phyloP scores from a whole-genome alignment of 2,329 filamentous ascomycete species.

The Phialemonium atrogriseum region DNA sequence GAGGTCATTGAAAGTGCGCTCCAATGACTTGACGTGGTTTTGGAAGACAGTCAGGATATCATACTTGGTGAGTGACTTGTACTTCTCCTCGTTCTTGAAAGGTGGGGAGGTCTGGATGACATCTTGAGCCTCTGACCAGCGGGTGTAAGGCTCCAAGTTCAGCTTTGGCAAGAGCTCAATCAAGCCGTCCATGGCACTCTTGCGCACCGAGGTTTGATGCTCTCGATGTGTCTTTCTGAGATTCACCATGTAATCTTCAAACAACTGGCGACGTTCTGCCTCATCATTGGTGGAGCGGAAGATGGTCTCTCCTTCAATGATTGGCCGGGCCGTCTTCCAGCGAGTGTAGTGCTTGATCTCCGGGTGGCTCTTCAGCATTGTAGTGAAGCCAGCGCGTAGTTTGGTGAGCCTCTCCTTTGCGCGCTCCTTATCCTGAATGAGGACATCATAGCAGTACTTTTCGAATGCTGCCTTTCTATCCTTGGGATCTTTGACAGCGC shows the following conservation, averaged over 20 bases:
- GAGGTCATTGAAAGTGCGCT: constrained; percentile 84
- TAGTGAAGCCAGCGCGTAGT: constrained; percentile 86
- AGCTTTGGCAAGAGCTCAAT: constrained; percentile 69
- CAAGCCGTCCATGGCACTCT: constrained; percentile 77
- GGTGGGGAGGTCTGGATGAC: constrained; percentile 69
- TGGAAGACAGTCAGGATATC: constrained; percentile 92
- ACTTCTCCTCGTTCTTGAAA: constrained; percentile 76
- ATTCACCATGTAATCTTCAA: constrained; percentile 84
- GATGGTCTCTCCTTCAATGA: constrained; percentile 90
- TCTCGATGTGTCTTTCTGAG: constrained; percentile 76
- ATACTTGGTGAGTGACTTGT: constrained; percentile 75
- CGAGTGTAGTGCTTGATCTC: constrained; percentile 96
- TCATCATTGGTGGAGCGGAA: constrained; percentile 89
- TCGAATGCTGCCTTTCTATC: constrained; percentile 88
- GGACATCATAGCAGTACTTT: constrained; percentile 86
- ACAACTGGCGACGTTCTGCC: constrained; percentile 77
- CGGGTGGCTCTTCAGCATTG: constrained; percentile 91
- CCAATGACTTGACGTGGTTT: constrained; percentile 86
- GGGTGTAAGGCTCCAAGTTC: constrained; percentile 84
- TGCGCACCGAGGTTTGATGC: constrained; percentile 62
- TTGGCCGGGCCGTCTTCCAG: constrained; percentile 91
- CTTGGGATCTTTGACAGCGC: constrained; percentile 84
- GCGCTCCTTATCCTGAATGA: constrained; percentile 86
- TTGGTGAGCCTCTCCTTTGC: constrained; percentile 90
- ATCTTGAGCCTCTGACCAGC: constrained; percentile 84